Conservation (phyloP, 306 rosid genomes). For the Fragaria ananassa region DNA sequence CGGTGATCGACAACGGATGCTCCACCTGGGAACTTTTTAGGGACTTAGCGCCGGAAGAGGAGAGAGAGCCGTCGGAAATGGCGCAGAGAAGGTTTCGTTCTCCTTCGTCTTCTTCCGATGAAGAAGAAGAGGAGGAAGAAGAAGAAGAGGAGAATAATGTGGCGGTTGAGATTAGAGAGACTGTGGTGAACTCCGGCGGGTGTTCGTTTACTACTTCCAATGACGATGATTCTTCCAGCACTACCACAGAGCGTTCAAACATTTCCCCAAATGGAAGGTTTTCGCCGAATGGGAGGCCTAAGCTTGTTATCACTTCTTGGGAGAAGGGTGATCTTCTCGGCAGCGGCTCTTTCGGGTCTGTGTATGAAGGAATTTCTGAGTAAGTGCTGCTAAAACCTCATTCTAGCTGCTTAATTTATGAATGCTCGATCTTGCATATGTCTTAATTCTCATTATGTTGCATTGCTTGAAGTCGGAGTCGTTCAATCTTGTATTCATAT, state of each 20-base stretch:
- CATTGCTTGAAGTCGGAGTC: neutral
- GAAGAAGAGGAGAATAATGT: slow-evolving; percentile 28
- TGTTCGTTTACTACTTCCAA: too few relatives aligned
- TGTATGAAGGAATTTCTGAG: slow-evolving; percentile 82
- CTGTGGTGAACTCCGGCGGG: too few relatives aligned
- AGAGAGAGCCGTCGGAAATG: neutral
- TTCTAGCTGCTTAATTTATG: neutral
- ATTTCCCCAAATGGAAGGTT: slow-evolving; percentile 60
- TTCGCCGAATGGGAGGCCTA: slow-evolving; percentile 46
- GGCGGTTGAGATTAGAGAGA: too few relatives aligned
- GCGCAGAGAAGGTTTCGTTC: slow-evolving; percentile 7
- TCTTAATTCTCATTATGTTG: neutral
- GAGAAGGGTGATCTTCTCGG: slow-evolving; percentile 72
- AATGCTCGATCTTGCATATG: neutral
- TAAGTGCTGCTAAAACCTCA: slow-evolving; percentile 29
- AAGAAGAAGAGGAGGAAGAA: slow-evolving; percentile 18
- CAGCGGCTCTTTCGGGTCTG: slow-evolving; percentile 89
- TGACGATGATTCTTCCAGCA: slow-evolving; percentile 75
- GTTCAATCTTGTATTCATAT: neutral
- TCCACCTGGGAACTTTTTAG: slow-evolving; percentile 82
- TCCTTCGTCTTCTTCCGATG: slow-evolving; percentile 12
- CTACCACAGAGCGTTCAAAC: slow-evolving; percentile 52
- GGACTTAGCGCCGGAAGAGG: slow-evolving; percentile 51
- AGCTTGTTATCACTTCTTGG: slow-evolving; percentile 52
- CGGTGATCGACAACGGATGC: slow-evolving; percentile 37